Percentiles rank a stretch among this genome's conserved stretches.
Evolutionary conservation across 306 rosid species (phyloP).

Genomic region (Prunus padus): DNA sequence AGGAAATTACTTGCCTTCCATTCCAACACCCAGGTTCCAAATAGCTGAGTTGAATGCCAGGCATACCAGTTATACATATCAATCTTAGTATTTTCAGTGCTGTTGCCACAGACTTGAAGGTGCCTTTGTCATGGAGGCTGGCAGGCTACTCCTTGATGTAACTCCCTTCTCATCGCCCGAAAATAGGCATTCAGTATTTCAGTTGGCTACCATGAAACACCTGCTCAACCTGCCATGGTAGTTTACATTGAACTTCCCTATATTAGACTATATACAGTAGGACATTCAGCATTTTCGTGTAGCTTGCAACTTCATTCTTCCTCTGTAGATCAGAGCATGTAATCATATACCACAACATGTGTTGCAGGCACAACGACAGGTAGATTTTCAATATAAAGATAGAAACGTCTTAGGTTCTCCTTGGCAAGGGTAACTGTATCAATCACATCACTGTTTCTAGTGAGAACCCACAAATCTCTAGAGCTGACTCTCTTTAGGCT

Average conservation of each 20-base stretch:
- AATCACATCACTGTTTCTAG: slow-evolving; percentile 47
- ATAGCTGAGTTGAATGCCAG: slow-evolving; percentile 36
- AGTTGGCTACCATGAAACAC: slow-evolving; percentile 21
- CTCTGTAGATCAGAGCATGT: slow-evolving; percentile 48
- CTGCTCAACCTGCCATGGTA: slow-evolving; percentile 22
- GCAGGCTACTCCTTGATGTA: not conserved
- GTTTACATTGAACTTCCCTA: slow-evolving; percentile 8
- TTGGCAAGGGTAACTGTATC: slow-evolving; percentile 50
- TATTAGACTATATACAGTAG: not conserved
- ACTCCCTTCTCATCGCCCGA: slow-evolving; percentile 2
- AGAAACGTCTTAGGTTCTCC: slow-evolving; percentile 58
- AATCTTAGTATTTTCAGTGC: not conserved
- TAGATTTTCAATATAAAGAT: slow-evolving; percentile 51
- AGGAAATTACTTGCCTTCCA: slow-evolving; percentile 27
- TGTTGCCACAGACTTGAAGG: slow-evolving; percentile 3
- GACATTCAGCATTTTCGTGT: slow-evolving; percentile 13
- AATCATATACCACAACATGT: slow-evolving; percentile 41
- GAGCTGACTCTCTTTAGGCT: slow-evolving; percentile 49
- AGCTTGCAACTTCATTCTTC: slow-evolving; percentile 16
- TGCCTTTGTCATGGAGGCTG: slow-evolving; percentile 7
- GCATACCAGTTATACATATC: slow-evolving; percentile 16
- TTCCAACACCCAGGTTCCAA: slow-evolving; percentile 36
- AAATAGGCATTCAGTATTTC: slow-evolving; percentile 8
- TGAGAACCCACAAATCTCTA: slow-evolving; percentile 64
- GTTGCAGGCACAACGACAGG: slow-evolving; percentile 45